Conservation (phyloP, 2,329 filamentous ascomycete species). For the Penicillium decumbens region DNA sequence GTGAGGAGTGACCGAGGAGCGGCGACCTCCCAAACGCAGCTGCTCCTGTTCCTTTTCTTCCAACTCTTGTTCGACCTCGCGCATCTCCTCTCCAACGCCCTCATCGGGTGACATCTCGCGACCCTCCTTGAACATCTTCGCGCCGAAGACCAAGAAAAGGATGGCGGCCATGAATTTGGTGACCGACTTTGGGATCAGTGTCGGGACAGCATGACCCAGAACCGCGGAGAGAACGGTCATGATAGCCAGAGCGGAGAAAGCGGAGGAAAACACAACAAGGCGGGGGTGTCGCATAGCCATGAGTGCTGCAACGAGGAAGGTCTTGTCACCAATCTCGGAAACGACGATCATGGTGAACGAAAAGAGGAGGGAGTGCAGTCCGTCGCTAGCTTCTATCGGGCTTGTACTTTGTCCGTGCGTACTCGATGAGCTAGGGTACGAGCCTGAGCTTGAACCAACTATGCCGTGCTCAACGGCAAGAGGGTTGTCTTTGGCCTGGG, state of each 20-base stretch:
- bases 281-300: conserved; percentile 99
- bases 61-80: conserved; percentile 89
- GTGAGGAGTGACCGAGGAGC: conserved; percentile 68
- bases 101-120: conserved; percentile 83
- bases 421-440: conserved; percentile 27
- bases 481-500: conserved; percentile 39
- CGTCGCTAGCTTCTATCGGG: conserved; percentile 60
- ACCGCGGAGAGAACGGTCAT: conserved; percentile 96
- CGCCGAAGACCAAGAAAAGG: conserved; percentile 86
- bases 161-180: conserved; percentile 81
- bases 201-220: conserved; percentile 85
- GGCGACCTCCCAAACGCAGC: conserved; percentile 60
- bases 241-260: conserved; percentile 81
- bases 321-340: conserved; percentile 97
- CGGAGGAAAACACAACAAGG: conserved; percentile 87
- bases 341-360: conserved; percentile 97
- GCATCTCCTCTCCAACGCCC: conserved; percentile 94
- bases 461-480: conserved; percentile 30
- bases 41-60: conserved; percentile 85
- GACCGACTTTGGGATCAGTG: conserved; percentile 81
- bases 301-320: conserved; percentile 89
- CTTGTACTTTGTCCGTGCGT: conserved; percentile 29
- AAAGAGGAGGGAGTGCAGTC: conserved; percentile 77
- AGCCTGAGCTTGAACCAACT: conserved; percentile 6
- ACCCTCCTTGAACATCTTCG: conserved; percentile 77